Base-by-base conservation (phyloP, 352 stramenopile species). In the Globisporangium ultimum region DNA sequence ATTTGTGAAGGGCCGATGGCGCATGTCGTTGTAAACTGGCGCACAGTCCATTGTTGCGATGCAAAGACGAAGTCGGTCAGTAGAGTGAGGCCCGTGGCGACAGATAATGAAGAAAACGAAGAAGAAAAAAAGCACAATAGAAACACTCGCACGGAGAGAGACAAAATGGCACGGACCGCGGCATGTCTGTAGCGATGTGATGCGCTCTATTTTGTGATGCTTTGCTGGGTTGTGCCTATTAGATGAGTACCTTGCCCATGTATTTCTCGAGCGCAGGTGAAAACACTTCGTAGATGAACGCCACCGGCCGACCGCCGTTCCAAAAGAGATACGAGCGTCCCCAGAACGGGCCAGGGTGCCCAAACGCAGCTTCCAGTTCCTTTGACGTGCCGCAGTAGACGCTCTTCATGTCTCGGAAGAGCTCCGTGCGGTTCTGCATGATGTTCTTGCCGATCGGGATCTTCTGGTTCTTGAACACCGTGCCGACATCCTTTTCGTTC, bases 281-380 rank as follows among this genome's bases (percentile, higher is more conserved):
- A 63, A 95, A 95, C 11, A 95, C 86, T 59, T 95, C 86, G 71
- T 95, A 95, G 65, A 95, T 93, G 67, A 92, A 88, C 58, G 84
- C 91, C 4, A 93, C 72, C 32, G 86, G 82, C 14, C 80, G 68
- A 13, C 81, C 83, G 18, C 81, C 76, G 45, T 87, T 87, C 86
- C 86, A 93, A 68, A 95, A 95, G 17, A 95, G 64, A 53, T 95
- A 95, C 24, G 80, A 90, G 43, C 86, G 82, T 14, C 86, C 86
- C 84, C 84, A 95, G 66, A 93, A 93, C 9, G 84, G 84, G 0
- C 86, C 86, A 0, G 64, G 6, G n/a, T 74, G 61, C 4, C 78
- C 81, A 45, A 95, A 95, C 15, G 77, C 78, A 32, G 67, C 58
- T 58, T 88, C 84, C 15, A 95, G 61, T 41, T 76, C 71, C 11